Evolutionary conservation across 1,284 basidiomycete genomes (phyloP), one percentile per base, ranked within the genome.

Genomic region (Marasmius oreades): DNA sequence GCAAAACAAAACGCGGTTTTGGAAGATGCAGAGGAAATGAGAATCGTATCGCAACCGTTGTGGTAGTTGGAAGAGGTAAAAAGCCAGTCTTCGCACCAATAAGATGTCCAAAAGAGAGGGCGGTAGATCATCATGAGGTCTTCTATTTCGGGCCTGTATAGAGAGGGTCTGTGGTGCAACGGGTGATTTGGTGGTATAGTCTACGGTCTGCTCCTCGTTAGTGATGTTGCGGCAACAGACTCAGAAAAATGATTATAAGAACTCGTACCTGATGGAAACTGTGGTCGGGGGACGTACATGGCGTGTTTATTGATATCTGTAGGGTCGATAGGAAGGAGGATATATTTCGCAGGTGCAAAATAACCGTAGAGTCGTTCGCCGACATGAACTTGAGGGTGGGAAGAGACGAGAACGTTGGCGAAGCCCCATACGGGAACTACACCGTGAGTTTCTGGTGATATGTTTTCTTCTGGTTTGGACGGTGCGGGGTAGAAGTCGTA

Each of bases 81-180:
- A 31, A 87, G 64, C 82, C 83, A 86, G 62, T 87, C 86, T 63
- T 86, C 83, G 61, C 77, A 84, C 85, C 84, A 86, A 62, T 78
- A 86, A 1, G 85, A 76, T 0, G 84, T 86, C 85, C 84, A 86
- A 67, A 85, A 86, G 6, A 86, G 70, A 0, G 85, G 84, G 0
- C 84, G 77, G 59, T 83, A 87, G 16, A 87, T 74, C 84, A 86
- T 86, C 0, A 77, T 79, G 34, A 84, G 69, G 62, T 85, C 84
- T 64, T 87, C 85, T 1, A 69, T 66, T 2, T 63, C 57, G 0
- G 76, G 70, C 0, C n/a, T n/a, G 73, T 73, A 57, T 85, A 85
- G 52, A 81, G 72, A 0, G 78, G 73, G 59, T 87, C 85, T 6
- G 66, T 63, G 2, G 74, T 68, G 59, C 86, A 86, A 16, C 84